Evolutionary conservation across 1,284 basidiomycete genomes (phyloP), one percentile per base, ranked within the genome.

Genomic region (Leccinum cinnamomeum): DNA sequence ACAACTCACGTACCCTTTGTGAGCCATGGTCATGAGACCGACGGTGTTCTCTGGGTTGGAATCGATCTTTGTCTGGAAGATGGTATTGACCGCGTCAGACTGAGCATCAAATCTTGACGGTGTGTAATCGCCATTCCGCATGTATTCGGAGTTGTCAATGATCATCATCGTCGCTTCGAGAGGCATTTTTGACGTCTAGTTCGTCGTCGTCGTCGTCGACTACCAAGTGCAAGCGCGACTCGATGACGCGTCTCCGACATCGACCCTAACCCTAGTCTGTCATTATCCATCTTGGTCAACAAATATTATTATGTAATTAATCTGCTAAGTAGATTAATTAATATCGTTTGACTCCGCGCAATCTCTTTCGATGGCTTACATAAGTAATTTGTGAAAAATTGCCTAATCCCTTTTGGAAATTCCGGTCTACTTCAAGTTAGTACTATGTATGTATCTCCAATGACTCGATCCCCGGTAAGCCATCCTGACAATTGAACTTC

Each of bases 31-130:
- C 95, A 99, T 97, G 61, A 98, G 79, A 6, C 97, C 97, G 59
- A 98, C 95, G 14, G 94, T 95, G 78, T 93, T 98, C 80, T 99
- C 97, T 28, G 97, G 95, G 79, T 99, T 97, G 46, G 92, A 90
- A 76, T 94, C 90, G 66, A 92, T 92, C 84, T 99, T 99, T 62
- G 93, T 90, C 73, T 91, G 89, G 78, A 98, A 97, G 70, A 98
- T 84, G 62, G 90, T 87, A 65, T 88, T 95, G 65, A 96, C 92
- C 3, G 97, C 94, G 78, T 99, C 96, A 14, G 89, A 79, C 78
- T 98, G 97, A 1, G 96, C 94, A 59, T 92, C 89, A 76, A 95
- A 95, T 67, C 89, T 86, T 35, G 90, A 91, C 39, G 95, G 95
- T 44, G 82, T 80, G 77, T 96, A 98, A 80, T 98, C 96, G 51